Evolutionary conservation across 1,284 basidiomycete species (phyloP).

Genomic region (Tilletia caries): DNA sequence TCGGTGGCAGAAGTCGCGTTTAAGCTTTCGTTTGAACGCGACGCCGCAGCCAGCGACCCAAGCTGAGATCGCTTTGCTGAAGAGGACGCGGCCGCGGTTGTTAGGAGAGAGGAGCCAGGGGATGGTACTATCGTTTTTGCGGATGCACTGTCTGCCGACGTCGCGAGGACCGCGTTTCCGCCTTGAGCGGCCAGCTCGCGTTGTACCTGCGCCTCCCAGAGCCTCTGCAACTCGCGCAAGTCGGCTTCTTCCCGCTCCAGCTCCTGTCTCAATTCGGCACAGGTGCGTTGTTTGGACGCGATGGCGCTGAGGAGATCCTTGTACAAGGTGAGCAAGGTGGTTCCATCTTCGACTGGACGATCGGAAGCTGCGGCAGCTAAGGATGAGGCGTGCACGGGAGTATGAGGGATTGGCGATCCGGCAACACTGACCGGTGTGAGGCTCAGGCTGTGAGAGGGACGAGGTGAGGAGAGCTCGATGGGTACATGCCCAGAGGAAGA

Average conservation of each 20-base stretch:
- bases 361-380: neutral
- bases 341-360: neutral
- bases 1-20: neutral
- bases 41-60: neutral
- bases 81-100: neutral
- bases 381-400: neutral
- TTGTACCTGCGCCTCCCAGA: neutral
- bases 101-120: too few species aligned
- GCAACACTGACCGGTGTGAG: neutral
- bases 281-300: constrained; percentile 1
- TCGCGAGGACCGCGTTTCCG: neutral
- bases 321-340: neutral
- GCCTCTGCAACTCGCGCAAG: neutral
- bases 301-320: constrained; percentile 12
- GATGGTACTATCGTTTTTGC: too few species aligned
- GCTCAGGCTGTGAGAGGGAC: neutral
- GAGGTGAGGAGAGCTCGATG: neutral
- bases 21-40: neutral
- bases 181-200: neutral
- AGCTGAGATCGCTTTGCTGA: neutral
- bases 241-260: constrained; percentile 2
- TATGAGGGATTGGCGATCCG: neutral
- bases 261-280: neutral
- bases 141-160: too few species aligned
- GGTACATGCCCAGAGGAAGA: neutral